A percentile compares a stretch with the other conserved stretches of the same genome.
phyloP scores from a whole-genome alignment of 345 rosid species.

The Eucalyptus marginata region DNA sequence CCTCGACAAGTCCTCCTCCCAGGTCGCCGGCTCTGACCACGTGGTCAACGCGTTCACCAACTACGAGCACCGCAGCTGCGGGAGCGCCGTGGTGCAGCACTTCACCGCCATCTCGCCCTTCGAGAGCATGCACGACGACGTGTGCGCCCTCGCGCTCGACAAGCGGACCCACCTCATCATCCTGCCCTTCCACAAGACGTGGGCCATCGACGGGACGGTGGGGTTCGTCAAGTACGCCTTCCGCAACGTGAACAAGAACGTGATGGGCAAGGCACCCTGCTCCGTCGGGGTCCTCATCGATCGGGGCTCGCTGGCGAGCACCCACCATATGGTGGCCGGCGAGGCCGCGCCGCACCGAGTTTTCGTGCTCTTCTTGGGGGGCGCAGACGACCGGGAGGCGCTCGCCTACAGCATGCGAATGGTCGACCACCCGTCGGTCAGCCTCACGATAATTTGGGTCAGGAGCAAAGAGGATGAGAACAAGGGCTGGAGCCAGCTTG shows the following conservation, averaged over 20 bases:
- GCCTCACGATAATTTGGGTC: conserved; percentile 4
- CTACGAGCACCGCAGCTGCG: background rate
- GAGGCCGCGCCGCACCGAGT: background rate
- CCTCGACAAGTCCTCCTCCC: background rate
- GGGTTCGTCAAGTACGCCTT: background rate
- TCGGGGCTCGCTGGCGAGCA: conserved; percentile 2
- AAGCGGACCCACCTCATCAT: conserved; percentile 34
- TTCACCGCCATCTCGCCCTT: conserved; percentile 52
- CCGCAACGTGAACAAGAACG: conserved; percentile 10
- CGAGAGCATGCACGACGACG: conserved; percentile 53
- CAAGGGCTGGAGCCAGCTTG: background rate
- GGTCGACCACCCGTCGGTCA: conserved; percentile 1
- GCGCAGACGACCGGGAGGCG: conserved; percentile 36
- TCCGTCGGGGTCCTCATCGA: conserved; percentile 16
- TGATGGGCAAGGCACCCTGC: conserved; percentile 15
- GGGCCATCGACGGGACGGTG: background rate
- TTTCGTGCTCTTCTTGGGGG: conserved; percentile 17
- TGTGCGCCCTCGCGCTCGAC: conserved; percentile 50
- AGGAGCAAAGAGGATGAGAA: background rate
- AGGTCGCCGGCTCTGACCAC: background rate
- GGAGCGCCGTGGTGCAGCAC: conserved; percentile 7
- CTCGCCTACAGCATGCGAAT: conserved; percentile 16
- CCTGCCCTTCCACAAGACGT: conserved; percentile 32
- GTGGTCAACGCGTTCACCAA: conserved; percentile 9
- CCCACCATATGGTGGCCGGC: background rate